Evolutionary conservation across 202 grass and related monocot genomes (phyloP), one percentile per base, ranked within the genome.

Genomic region (Panicum hallii): DNA sequence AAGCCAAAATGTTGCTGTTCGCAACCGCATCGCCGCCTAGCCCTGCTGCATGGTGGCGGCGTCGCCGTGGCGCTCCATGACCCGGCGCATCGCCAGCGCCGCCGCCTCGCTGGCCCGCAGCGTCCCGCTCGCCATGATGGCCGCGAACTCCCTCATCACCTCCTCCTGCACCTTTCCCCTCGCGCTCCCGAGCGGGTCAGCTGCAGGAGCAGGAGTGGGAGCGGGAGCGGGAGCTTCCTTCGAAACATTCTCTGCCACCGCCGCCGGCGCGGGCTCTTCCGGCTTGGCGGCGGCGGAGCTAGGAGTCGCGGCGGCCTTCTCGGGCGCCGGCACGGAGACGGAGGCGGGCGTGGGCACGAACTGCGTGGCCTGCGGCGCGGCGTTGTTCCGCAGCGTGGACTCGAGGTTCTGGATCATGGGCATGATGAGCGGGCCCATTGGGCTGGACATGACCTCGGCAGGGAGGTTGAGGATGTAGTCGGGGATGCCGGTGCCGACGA

Each of bases 401-500:
- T 95, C 93, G 55, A 95, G 86, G 86, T 89, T 87, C 82, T 92
- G 90, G 4, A 95, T 95, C 90, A 92, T 90, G 68, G 93, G 93
- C 79, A 95, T 90, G 82, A 97, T 86, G 43, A 98, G 56, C 34
- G 89, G 79, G 12, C 88, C 93, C 89, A 90, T 90, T 47, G 93
- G 93, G 83, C 93, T 95, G 91, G 81, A 92, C 93, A 94, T 92
- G 41, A 98, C 95, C 84, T 98, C 95, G 63, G 9, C 20, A 30
- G 92, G 93, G 45, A 98, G 88, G 47, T 89, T 88, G 49, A 98
- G 89, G 63, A 98, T 98, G 76, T 93, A 95, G 20, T 93, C 91
- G 0, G 95, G 95, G 50, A 98, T 79, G 16, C 63, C 74, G 45
- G 78, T 67, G 45, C 92, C 90, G 48, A 92, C 85, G 54, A 98